Evolutionary conservation across 805 yeast species (phyloP).

Genomic region (Zygosaccharomyces kombuchaensis): DNA sequence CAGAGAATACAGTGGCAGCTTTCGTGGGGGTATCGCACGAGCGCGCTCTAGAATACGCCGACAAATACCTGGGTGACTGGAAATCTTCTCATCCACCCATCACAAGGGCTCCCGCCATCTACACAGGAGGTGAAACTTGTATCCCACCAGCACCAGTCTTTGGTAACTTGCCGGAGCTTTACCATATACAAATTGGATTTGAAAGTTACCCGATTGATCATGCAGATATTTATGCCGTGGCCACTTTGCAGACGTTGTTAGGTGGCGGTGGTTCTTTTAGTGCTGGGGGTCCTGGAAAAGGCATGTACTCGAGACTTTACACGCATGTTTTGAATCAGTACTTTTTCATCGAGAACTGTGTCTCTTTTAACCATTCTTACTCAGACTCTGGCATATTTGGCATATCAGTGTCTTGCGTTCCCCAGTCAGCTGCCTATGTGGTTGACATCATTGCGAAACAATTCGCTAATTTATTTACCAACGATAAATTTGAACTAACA

Average conservation of each 20-base stretch:
- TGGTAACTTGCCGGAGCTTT: slow-evolving; percentile 73
- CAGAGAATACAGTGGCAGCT: slow-evolving; percentile 78
- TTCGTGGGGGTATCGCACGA: slow-evolving; percentile 80
- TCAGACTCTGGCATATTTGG: slow-evolving; percentile 91
- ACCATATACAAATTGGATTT: slow-evolving; percentile 81
- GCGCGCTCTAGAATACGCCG: slow-evolving; percentile 59
- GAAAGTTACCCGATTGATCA: slow-evolving; percentile 81
- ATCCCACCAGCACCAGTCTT: slow-evolving; percentile 50
- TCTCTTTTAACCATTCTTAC: slow-evolving; percentile 84
- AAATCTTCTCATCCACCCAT: slow-evolving; percentile 27
- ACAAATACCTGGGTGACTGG: slow-evolving; percentile 63
- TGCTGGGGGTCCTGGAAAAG: slow-evolving; percentile 99
- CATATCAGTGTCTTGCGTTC: slow-evolving; percentile 75
- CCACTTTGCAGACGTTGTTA: slow-evolving; percentile 79
- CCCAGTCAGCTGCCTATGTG: slow-evolving; percentile 78
- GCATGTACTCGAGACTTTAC: slow-evolving; percentile 93
- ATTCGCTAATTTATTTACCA: slow-evolving; percentile 46
- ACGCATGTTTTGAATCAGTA: slow-evolving; percentile 87
- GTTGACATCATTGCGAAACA: slow-evolving; percentile 75
- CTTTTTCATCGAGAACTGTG: slow-evolving; percentile 85
- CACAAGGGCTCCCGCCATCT: slow-evolving; percentile 40
- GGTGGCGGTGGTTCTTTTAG: slow-evolving; percentile 98
- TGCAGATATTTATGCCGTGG: slow-evolving; percentile 86
- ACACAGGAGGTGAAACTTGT: slow-evolving; percentile 57
- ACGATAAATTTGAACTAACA: slow-evolving; percentile 58